Percentiles rank a stretch among this genome's conserved stretches.
phyloP scores from a whole-genome alignment of 306 rosid species.

The Cucumis melo region DNA sequence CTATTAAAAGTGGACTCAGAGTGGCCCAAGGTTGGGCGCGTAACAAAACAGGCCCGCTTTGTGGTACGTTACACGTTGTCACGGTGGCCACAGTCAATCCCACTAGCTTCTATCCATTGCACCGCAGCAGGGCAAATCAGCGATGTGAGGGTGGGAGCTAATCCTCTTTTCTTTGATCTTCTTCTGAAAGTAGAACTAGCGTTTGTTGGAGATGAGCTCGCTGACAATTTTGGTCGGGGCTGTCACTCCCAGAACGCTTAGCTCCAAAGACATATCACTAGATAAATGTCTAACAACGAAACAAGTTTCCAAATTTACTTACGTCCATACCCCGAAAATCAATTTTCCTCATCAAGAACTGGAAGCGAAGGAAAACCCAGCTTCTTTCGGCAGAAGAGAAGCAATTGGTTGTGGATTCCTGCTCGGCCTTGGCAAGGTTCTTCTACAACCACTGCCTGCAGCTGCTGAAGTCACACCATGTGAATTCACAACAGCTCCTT shows the following conservation, averaged over 20 bases:
- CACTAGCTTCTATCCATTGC: neutral
- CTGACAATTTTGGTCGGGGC: conserved; percentile 18
- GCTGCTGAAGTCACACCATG: conserved; percentile 25
- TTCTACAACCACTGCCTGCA: conserved; percentile 5
- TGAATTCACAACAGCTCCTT: conserved; percentile 49
- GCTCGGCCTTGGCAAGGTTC: conserved; percentile 25
- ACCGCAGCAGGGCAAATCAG: neutral
- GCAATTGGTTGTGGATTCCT: conserved; percentile 33
- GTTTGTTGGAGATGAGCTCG: conserved; percentile 28
- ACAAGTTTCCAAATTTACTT: neutral
- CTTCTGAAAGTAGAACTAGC: neutral
- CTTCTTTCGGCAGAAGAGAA: conserved; percentile 5
- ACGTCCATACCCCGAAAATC: neutral
- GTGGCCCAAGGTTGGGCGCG: neutral
- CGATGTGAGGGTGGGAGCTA: neutral
- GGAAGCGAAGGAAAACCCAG: neutral
- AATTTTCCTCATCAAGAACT: neutral
- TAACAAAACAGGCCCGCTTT: neutral
- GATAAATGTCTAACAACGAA: neutral
- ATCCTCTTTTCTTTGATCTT: neutral
- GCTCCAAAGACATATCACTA: neutral
- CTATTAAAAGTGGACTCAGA: neutral
- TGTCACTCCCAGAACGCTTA: conserved; percentile 14
- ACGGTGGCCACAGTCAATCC: neutral
- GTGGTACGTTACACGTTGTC: neutral